Percentiles rank a stretch among this genome's conserved stretches.
phyloP scores from a whole-genome alignment of 2,329 filamentous ascomycete species.

The Aspergillus sp. region DNA sequence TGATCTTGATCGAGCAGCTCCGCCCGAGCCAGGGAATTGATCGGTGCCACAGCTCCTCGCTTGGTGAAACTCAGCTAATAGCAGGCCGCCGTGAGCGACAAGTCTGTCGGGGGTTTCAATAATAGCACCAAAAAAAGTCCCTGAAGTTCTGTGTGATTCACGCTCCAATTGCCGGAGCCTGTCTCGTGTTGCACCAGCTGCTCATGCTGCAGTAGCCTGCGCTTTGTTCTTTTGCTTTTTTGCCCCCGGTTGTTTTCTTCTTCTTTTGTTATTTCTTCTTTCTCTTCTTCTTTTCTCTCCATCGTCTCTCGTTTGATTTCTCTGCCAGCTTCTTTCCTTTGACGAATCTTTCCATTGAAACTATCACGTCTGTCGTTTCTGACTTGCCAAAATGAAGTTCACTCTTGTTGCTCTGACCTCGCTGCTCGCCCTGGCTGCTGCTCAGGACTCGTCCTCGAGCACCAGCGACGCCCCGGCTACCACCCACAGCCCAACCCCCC shows the following conservation, averaged over 20 bases:
- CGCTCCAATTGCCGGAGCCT: background rate
- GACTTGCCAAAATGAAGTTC: conserved; percentile 40
- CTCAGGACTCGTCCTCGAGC: conserved; percentile 33
- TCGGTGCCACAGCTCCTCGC: conserved; percentile 5
- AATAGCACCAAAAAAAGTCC: background rate
- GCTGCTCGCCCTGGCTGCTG: conserved; percentile 46
- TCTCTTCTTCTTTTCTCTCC: conserved; percentile 11
- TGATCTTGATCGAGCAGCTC: conserved; percentile 3
- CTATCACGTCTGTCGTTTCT: conserved; percentile 15
- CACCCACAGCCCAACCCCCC: conserved; percentile 33
- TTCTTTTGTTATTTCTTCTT: conserved; percentile 8
- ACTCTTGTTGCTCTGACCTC: conserved; percentile 44
- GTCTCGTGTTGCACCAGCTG: conserved; percentile 7
- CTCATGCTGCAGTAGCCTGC: conserved; percentile 9
- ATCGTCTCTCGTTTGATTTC: conserved; percentile 8
- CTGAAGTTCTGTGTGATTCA: background rate
- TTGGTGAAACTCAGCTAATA: conserved; percentile 22
- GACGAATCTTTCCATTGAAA: background rate
- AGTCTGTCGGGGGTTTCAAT: conserved; percentile 10
- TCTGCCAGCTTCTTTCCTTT: conserved; percentile 11
- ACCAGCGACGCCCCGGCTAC: conserved; percentile 25
- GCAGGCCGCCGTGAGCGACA: conserved; percentile 11
- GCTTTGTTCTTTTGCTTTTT: conserved; percentile 15
- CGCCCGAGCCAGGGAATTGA: conserved; percentile 9
- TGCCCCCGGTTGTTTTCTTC: conserved; percentile 10